Evolutionary conservation across 768 basidiomycete genomes (phyloP).

Genomic region (Mycena filopes): DNA sequence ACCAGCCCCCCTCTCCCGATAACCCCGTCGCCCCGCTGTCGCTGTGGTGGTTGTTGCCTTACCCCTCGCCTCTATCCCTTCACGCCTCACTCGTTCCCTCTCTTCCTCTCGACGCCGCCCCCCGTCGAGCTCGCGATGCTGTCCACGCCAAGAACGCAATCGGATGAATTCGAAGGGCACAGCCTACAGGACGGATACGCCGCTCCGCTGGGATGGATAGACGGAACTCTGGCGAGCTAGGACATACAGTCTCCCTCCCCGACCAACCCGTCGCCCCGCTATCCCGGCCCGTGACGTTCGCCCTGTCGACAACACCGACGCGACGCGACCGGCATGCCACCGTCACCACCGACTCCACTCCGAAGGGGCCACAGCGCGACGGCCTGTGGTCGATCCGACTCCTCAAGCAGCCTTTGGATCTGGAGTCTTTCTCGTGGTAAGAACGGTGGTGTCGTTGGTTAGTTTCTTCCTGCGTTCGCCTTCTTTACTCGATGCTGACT

Average conservation of each 20-base stretch:
- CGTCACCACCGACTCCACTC: not conserved
- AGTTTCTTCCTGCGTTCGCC: not conserved
- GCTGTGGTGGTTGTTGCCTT: not conserved
- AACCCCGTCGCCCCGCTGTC: not conserved
- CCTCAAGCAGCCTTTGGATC: constrained; percentile 11
- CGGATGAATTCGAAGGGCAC: not conserved
- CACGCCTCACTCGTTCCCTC: not conserved
- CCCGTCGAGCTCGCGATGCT: constrained; percentile 6
- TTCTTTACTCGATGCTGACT: not conserved
- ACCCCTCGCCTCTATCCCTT: not conserved
- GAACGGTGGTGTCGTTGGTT: not conserved
- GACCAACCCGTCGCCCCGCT: constrained; percentile 10
- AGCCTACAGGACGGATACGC: not conserved
- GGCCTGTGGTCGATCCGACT: constrained; percentile 15
- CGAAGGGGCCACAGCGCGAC: constrained; percentile 18
- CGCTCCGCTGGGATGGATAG: not conserved
- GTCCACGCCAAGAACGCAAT: not conserved
- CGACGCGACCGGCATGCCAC: not conserved
- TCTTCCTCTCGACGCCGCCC: constrained; percentile 18
- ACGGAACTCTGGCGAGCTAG: constrained; percentile 6
- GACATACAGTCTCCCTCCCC: not conserved
- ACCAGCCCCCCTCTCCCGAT: not conserved
- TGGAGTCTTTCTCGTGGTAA: constrained; percentile 3
- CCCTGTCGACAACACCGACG: constrained; percentile 1
- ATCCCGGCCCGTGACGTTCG: not conserved